Percentiles rank a stretch among this genome's conserved stretches.
These are phyloP conservation scores for Trichoderma virens DNA, from an alignment of 495 filamentous ascomycete genomes.

Conservation along the genomic window DNA sequence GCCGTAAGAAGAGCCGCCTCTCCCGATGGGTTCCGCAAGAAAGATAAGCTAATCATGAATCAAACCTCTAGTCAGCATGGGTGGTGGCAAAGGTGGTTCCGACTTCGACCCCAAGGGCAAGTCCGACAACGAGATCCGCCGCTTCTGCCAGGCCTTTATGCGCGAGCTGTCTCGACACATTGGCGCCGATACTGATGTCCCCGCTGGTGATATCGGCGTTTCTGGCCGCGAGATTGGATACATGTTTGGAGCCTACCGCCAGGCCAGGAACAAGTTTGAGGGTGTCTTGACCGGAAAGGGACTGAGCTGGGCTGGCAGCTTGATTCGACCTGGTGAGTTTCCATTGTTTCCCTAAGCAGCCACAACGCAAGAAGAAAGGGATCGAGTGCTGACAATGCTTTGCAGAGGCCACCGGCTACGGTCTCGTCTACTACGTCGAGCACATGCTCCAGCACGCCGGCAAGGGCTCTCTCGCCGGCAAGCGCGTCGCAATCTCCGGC, in stretches of 20 bases:
- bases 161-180: constrained; percentile 90
- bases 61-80: constrained; percentile 69
- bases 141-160: constrained; percentile 97
- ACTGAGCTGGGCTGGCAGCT: constrained; percentile 78
- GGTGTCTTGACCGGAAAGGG: constrained; percentile 96
- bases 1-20: constrained; percentile 51
- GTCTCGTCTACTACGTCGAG: constrained; percentile 93
- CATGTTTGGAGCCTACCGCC: constrained; percentile 93
- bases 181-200: constrained; percentile 90
- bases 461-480: constrained; percentile 80
- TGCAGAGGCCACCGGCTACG: constrained; percentile 87
- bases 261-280: constrained; percentile 82
- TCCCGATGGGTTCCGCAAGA: background rate
- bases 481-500: constrained; percentile 91
- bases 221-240: constrained; percentile 84
- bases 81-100: constrained; percentile 95
- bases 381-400: background rate
- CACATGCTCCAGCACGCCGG: constrained; percentile 94
- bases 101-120: constrained; percentile 99
- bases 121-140: constrained; percentile 92
- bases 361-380: background rate
- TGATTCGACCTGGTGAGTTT: constrained; percentile 66
- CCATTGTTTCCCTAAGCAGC: background rate
- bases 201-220: constrained; percentile 92
- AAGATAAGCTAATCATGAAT: background rate